Evolutionary conservation across 2,329 filamentous ascomycete genomes (phyloP), one percentile per base, ranked within the genome.

Genomic region (Fusarium succisae): DNA sequence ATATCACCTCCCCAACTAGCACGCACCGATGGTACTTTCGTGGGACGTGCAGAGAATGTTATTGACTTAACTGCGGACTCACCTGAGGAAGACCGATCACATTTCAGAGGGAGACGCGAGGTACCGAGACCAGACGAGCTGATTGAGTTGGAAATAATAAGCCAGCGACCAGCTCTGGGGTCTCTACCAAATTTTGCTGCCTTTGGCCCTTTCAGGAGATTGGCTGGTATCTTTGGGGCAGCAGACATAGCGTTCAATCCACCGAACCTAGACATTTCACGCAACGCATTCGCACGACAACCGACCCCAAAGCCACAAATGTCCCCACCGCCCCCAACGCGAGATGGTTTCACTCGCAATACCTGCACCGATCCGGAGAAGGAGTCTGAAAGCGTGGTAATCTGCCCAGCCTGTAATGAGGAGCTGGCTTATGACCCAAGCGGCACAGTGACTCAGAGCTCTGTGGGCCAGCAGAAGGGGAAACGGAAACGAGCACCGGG

Each of bases 371-470:
- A 81, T 10, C 69, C 77, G 8, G 76, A 78, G 28, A 78, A 76
- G 26, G 89, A 86, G 44, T 92, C 94, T 41, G 91, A 94, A 22
- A 89, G 93, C 43, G 86, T 93, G 2, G 87, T 96, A 6, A 87
- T 98, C 3, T 99, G 96, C 80, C 94, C 96, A 0, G 94, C 94
- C 66, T 99, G 96, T 77, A 91, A 93, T 24, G 89, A 93, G 66
- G 96, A 98, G 82, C 85, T 99, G 22, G 93, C 94, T 11, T 91
- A 92, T 57, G 93, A 95, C 20, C 90, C 90, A 0, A 80, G 84
- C 3, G 83, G 84, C 44, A 75, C 77, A 26, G 76, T 72, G 10
- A 45, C 65, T 8, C 66, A 61, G 47, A 76, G 70, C 39, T 58
- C 74, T n/a, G 69, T 74, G 20, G 67, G 69, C 8, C 66, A 70